Conservation (phyloP, 768 basidiomycete genomes). For the Tubosaeta sp. region DNA sequence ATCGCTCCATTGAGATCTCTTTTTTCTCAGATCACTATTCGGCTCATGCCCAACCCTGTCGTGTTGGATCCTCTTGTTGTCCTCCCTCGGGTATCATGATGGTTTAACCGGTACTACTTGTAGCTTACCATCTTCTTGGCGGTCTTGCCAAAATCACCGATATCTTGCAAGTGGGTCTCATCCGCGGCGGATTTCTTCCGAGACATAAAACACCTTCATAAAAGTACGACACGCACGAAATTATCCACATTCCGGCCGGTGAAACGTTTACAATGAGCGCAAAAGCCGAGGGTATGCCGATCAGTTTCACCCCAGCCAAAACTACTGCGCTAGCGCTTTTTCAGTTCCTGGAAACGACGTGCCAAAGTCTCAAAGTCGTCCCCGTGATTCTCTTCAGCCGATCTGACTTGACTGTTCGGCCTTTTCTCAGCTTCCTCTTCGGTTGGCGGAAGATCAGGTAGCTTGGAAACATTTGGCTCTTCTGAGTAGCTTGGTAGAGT, state of each 20-base stretch:
- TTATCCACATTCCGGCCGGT: constrained; percentile 3
- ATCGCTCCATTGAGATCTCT: neutral
- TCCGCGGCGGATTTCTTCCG: constrained; percentile 18
- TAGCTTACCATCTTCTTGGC: neutral
- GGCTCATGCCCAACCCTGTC: too few relatives aligned
- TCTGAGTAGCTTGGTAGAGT: constrained; percentile 28
- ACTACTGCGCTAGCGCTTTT: constrained; percentile 56
- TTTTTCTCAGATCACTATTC: too few relatives aligned
- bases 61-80: neutral
- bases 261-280: constrained; percentile 8
- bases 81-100: neutral
- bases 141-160: neutral
- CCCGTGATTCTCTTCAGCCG: constrained; percentile 31
- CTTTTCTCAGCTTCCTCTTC: constrained; percentile 39
- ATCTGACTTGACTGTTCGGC: neutral
- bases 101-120: neutral
- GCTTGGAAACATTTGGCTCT: constrained; percentile 31
- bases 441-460: constrained; percentile 49
- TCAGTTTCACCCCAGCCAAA: constrained; percentile 7
- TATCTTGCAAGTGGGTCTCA: neutral
- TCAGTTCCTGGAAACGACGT: constrained; percentile 81
- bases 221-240: constrained; percentile 9
- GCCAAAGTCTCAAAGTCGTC: constrained; percentile 76
- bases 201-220: neutral
- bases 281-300: constrained; percentile 1